Evolutionary conservation across 305 asterid species (phyloP).

Genomic region (Salvia sclarea): DNA sequence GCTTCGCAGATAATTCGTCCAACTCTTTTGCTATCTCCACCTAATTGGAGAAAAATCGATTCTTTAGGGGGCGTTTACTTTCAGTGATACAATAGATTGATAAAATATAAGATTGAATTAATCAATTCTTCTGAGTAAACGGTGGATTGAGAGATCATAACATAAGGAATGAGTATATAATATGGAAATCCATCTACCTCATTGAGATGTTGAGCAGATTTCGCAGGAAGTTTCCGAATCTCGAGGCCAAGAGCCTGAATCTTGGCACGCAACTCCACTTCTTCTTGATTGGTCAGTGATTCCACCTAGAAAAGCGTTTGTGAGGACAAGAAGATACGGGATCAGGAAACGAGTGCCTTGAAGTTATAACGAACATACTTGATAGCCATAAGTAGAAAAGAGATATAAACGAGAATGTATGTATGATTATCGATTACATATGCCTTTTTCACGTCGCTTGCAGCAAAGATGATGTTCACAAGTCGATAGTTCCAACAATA

Average conservation of each 20-base stretch:
- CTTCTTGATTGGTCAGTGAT: constrained; percentile 85
- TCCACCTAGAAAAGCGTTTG: constrained; percentile 63
- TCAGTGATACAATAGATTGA: not conserved
- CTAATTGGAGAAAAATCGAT: constrained; percentile 38
- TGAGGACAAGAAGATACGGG: not conserved
- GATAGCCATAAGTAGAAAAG: not conserved
- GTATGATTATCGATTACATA: not conserved
- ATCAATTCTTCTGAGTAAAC: too few relatives aligned
- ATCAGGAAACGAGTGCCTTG: not conserved
- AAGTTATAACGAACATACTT: not conserved
- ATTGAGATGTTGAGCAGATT: constrained; percentile 63
- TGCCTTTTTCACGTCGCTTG: not conserved
- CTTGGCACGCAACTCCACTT: constrained; percentile 89
- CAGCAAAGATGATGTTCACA: not conserved
- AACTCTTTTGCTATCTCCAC: constrained; percentile 80
- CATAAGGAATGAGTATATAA: not conserved
- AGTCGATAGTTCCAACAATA: not conserved
- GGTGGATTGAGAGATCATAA: not conserved
- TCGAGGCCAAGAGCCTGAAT: constrained; percentile 76
- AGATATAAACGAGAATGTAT: not conserved
- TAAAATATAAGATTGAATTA: too few relatives aligned
- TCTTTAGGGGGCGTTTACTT: too few relatives aligned
- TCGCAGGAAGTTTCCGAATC: constrained; percentile 69
- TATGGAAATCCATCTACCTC: constrained; percentile 50
- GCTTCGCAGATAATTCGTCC: constrained; percentile 79